Percentiles rank a stretch among this genome's conserved stretches.
phyloP scores from a whole-genome alignment of 2,329 filamentous ascomycete species.

The Magnaporthiopsis poae region DNA sequence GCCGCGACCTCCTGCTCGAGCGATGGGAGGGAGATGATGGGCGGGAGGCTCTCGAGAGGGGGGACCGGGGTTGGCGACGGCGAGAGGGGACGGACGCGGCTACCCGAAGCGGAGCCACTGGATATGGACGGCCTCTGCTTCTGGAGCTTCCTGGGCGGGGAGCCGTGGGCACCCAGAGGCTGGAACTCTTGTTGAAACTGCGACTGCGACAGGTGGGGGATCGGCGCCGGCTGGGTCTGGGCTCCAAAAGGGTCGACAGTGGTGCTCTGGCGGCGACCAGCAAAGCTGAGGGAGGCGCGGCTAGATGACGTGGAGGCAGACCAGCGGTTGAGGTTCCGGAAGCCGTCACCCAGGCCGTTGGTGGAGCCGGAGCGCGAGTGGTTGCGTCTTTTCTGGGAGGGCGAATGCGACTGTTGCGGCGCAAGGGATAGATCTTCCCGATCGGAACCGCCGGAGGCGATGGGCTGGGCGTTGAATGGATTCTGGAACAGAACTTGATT shows the following conservation, averaged over 20 bases:
- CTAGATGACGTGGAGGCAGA: constrained; percentile 43
- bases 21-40: constrained; percentile 31
- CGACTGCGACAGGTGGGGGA: background rate
- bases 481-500: constrained; percentile 12
- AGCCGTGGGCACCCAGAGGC: constrained; percentile 12
- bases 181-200: constrained; percentile 11
- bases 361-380: constrained; percentile 28
- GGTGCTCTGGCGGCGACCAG: constrained; percentile 30
- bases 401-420: constrained; percentile 8
- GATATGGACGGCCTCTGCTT: constrained; percentile 27
- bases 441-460: constrained; percentile 12
- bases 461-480: constrained; percentile 19
- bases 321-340: constrained; percentile 43
- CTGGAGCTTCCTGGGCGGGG: constrained; percentile 26
- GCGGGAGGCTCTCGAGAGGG: constrained; percentile 29
- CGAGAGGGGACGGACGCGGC: constrained; percentile 15
- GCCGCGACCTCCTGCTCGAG: constrained; percentile 26
- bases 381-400: constrained; percentile 15
- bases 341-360: constrained; percentile 30
- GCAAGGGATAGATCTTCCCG: constrained; percentile 12
- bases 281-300: constrained; percentile 30
- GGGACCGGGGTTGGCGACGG: constrained; percentile 16
- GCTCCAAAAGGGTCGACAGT: constrained; percentile 31
- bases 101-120: constrained; percentile 15
- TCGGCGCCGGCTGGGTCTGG: constrained; percentile 18